A percentile compares a stretch with the other conserved stretches of the same genome.
Conservation (phyloP, 192 early-diverging fungal genomes). For the Helicostylum pulchrum region DNA sequence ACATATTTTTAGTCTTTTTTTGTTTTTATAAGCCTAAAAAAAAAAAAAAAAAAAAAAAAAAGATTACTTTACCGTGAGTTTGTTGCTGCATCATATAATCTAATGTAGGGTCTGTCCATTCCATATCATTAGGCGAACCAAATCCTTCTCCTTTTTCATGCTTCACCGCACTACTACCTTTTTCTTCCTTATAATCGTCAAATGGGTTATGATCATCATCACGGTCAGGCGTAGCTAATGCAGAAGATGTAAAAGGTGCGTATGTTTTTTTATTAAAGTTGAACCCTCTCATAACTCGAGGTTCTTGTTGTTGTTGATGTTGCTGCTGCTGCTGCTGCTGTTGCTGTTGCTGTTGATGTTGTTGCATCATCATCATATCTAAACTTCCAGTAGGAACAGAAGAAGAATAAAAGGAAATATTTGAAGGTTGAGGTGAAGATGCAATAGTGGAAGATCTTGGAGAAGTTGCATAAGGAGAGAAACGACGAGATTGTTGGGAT, state of each 20-base stretch:
- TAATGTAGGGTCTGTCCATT: slow-evolving; percentile 19
- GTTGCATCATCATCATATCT: slow-evolving; percentile 4
- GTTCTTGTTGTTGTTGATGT: neutral
- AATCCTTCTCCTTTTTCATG: neutral
- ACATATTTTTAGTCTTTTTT: neutral
- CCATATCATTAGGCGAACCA: slow-evolving; percentile 16
- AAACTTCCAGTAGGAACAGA: slow-evolving; percentile 14
- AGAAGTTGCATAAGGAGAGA: slow-evolving; percentile 29
- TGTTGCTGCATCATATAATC: slow-evolving; percentile 12
- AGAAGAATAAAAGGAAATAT: slow-evolving; percentile 3
- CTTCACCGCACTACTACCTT: neutral
- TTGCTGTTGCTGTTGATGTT: neutral
- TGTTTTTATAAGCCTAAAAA: too few species aligned
- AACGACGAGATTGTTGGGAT: slow-evolving; percentile 22
- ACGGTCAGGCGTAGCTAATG: slow-evolving; percentile 27
- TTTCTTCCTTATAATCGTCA: slow-evolving; percentile 15
- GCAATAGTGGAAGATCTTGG: slow-evolving; percentile 12
- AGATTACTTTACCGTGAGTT: neutral
- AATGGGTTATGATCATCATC: slow-evolving; percentile 31
- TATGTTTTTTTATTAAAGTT: slow-evolving; percentile 17
- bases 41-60: too few species aligned
- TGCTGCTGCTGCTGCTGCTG: neutral
- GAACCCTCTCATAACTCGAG: neutral
- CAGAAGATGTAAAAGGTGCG: slow-evolving; percentile 31
- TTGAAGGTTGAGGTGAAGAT: neutral